Conservation (phyloP, 352 stramenopile genomes). For the Peronospora destructor region DNA sequence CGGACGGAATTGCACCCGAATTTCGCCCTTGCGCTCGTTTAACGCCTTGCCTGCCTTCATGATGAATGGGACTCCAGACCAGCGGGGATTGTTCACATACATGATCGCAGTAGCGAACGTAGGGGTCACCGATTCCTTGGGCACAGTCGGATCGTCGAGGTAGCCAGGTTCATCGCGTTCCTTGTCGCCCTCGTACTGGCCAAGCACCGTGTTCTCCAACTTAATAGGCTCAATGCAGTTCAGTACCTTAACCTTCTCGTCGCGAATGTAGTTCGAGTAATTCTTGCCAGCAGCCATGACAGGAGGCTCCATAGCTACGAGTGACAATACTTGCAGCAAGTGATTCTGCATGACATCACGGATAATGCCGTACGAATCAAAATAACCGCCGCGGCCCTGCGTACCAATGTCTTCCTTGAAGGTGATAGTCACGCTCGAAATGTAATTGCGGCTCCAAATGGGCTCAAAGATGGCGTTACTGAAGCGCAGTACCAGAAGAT, state of each 20-base stretch:
- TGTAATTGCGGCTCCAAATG: slow-evolving; percentile 94
- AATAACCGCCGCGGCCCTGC: slow-evolving; percentile 94
- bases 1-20: slow-evolving; percentile 95
- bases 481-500: slow-evolving; percentile 94
- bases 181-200: slow-evolving; percentile 91
- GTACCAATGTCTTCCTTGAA: slow-evolving; percentile 98
- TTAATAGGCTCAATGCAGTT: slow-evolving; percentile 91
- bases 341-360: slow-evolving; percentile 99
- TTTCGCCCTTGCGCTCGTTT: slow-evolving; percentile 95
- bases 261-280: slow-evolving; percentile 89
- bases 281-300: slow-evolving; percentile 79
- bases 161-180: slow-evolving; percentile 88
- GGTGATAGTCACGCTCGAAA: slow-evolving; percentile 94
- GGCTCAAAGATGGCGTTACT: slow-evolving; percentile 96
- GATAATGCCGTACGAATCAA: slow-evolving; percentile 98
- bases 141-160: slow-evolving; percentile 92
- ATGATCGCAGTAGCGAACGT: slow-evolving; percentile 89
- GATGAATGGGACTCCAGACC: slow-evolving; percentile 97
- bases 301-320: slow-evolving; percentile 95
- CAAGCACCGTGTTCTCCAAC: slow-evolving; percentile 93
- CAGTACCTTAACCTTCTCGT: slow-evolving; percentile 98
- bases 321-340: slow-evolving; percentile 95
- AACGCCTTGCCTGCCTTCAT: slow-evolving; percentile 98
- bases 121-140: slow-evolving; percentile 88
- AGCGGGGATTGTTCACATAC: slow-evolving; percentile 93